These are phyloP conservation scores for Erodium trifolium DNA, from an alignment of 441 rosid species.

Conservation along the genomic window DNA sequence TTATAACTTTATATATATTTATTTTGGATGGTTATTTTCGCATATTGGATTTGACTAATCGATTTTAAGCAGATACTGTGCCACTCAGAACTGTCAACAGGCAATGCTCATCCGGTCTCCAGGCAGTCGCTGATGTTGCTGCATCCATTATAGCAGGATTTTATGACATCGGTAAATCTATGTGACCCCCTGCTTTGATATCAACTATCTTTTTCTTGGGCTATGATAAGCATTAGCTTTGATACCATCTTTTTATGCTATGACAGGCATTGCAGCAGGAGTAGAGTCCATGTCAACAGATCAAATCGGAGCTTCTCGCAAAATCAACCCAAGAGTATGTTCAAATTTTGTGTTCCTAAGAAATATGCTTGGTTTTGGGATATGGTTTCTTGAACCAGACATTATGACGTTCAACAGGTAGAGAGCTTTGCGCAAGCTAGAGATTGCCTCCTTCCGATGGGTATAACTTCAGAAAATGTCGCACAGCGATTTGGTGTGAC, in stretches of 20 bases:
- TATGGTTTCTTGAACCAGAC: conserved; percentile 12
- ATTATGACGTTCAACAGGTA: conserved; percentile 36
- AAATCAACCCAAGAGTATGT: conserved; percentile 76
- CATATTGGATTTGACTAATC: neutral
- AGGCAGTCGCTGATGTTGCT: conserved; percentile 98
- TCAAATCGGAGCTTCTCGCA: conserved; percentile 57
- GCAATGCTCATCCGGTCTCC: conserved; percentile 98
- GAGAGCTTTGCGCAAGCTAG: conserved; percentile 66
- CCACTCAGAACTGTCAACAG: conserved; percentile 89
- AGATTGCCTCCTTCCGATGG: conserved; percentile 99
- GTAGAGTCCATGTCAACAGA: conserved; percentile 86
- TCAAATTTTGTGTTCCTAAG: neutral
- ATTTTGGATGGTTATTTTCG: too few species aligned
- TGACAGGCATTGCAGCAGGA: conserved; percentile 90
- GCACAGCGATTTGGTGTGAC: conserved; percentile 87
- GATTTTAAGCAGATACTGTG: conserved; percentile 62
- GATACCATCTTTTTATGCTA: too few species aligned
- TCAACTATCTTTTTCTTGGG: conserved; percentile 15
- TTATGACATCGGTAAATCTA: conserved; percentile 72
- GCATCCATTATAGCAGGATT: conserved; percentile 95
- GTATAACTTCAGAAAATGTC: conserved; percentile 93
- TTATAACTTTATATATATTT: too few species aligned
- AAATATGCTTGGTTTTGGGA: neutral
- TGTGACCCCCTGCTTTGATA: neutral
- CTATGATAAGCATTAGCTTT: too few species aligned